Evolutionary conservation across 1,139 yeast genomes (phyloP), one percentile per base, ranked within the genome.

Genomic region (Geotrichum phurueaensis): DNA sequence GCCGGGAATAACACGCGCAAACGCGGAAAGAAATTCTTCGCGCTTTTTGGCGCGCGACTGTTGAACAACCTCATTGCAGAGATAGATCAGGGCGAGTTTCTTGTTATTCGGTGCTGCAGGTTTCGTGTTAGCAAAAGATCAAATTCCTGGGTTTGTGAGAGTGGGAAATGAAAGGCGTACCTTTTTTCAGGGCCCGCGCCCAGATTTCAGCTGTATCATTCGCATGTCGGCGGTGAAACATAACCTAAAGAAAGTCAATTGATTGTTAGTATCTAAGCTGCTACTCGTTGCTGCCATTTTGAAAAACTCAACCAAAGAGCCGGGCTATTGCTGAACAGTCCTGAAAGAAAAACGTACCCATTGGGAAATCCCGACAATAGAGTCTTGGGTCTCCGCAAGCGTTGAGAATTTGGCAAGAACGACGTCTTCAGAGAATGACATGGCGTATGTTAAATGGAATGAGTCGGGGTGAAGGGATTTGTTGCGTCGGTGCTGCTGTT

Each of bases 31-130:
- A 66, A 86, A 86, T 60, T 85, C 89, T 1, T 74, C 75, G 68
- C 82, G 84, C 65, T 81, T 79, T 68, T 85, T 84, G 53, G 87
- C 86, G 60, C 86, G 79, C 2, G 94, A 84, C 69, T 88, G 89
- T 72, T 90, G 97, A 0, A 89, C 87, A 29, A 90, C 87, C 68
- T 90, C 97, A 70, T 90, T 90, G 60, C 89, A 87, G 23, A 90
- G 78, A 68, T 90, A 89, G 43, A 90, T 78, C 60, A 87, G 72
- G 1, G 86, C 79, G 58, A 90, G 78, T 65, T 80, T 80, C 68
- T 84, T 81, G 57, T 75, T 69, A 20, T 76, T 68, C n/a, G 80
- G 74, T 15, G 79, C 74, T 51, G 20, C 10, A 22, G 10, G n/a
- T 69, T 49, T 27, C 20, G 25, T 3, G 58, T 43, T 20, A 64